A percentile compares a stretch with the other conserved stretches of the same genome.
Evolutionary conservation across 1,139 yeast species (phyloP).

Genomic region (Geotrichum klebahnii): DNA sequence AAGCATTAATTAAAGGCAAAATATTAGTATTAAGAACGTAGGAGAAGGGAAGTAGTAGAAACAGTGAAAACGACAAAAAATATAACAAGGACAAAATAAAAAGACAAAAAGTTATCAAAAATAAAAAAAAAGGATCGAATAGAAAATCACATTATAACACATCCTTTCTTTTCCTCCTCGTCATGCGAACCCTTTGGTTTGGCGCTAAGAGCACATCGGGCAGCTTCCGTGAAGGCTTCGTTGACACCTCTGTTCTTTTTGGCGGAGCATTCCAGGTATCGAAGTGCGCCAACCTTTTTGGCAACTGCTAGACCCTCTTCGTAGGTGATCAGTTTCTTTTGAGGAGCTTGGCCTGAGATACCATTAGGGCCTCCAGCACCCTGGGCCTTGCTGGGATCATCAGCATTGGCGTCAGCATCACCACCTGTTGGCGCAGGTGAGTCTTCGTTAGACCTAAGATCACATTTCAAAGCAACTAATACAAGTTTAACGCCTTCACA

Average conservation of each 20-base stretch:
- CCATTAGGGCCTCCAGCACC: slow-evolving; percentile 22
- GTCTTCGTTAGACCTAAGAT: slow-evolving; percentile 60
- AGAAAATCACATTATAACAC: slow-evolving; percentile 29
- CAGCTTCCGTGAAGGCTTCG: slow-evolving; percentile 96
- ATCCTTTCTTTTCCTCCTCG: slow-evolving; percentile 37
- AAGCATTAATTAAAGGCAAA: no score
- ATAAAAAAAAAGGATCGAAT: slow-evolving; percentile 14
- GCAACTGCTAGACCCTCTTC: slow-evolving; percentile 87
- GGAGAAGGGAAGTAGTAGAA: not conserved
- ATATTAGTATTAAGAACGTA: no score
- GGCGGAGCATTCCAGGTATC: slow-evolving; percentile 90
- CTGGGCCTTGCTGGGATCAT: slow-evolving; percentile 24
- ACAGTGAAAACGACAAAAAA: not conserved
- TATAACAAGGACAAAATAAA: not conserved
- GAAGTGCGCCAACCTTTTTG: slow-evolving; percentile 61
- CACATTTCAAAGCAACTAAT: slow-evolving; percentile 90
- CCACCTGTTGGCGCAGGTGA: slow-evolving; percentile 28
- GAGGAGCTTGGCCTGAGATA: slow-evolving; percentile 28
- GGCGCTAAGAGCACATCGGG: slow-evolving; percentile 90
- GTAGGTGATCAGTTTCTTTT: slow-evolving; percentile 57
- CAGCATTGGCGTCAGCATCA: slow-evolving; percentile 35
- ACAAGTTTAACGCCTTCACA: slow-evolving; percentile 95
- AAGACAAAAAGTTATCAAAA: not conserved
- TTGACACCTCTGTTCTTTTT: slow-evolving; percentile 92
- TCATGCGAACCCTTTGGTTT: slow-evolving; percentile 72